A percentile compares a stretch with the other conserved stretches of the same genome.
These are phyloP conservation scores for Pelargonium cotyledonis DNA, from an alignment of 441 rosid species.

Conservation along the genomic window DNA sequence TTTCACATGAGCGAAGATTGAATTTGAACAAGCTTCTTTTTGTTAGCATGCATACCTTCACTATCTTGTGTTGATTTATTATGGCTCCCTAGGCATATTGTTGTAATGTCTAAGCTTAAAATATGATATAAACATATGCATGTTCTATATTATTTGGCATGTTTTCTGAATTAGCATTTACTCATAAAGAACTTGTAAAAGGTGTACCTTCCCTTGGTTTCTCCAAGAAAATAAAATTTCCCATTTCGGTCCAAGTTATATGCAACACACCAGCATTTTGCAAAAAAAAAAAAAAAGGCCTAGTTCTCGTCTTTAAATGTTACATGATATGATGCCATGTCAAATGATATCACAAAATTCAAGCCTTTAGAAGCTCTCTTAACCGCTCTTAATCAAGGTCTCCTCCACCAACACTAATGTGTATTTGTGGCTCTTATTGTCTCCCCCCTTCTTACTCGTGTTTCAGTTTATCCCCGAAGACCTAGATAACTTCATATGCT, in stretches of 20 bases:
- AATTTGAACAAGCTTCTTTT: not conserved
- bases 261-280: not conserved
- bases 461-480: not conserved
- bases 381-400: not conserved
- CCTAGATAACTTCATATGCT: not conserved
- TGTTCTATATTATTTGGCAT: not conserved
- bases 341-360: not conserved
- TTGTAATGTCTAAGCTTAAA: not conserved
- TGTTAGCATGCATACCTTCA: not conserved
- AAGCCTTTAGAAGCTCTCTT: not conserved
- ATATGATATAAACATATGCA: too few species aligned
- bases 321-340: not conserved
- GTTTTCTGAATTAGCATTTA: not conserved
- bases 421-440: not conserved
- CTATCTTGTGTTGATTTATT: not conserved
- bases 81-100: not conserved
- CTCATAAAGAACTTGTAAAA: not conserved
- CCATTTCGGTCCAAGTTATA: too few species aligned
- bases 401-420: too few species aligned
- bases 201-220: too few species aligned
- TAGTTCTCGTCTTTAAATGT: not conserved
- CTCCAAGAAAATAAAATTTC: too few species aligned
- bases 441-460: not conserved
- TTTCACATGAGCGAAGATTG: not conserved
- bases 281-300: too few species aligned